Conservation (phyloP, 2,329 filamentous ascomycete species). For the Ceratocystis destructans region DNA sequence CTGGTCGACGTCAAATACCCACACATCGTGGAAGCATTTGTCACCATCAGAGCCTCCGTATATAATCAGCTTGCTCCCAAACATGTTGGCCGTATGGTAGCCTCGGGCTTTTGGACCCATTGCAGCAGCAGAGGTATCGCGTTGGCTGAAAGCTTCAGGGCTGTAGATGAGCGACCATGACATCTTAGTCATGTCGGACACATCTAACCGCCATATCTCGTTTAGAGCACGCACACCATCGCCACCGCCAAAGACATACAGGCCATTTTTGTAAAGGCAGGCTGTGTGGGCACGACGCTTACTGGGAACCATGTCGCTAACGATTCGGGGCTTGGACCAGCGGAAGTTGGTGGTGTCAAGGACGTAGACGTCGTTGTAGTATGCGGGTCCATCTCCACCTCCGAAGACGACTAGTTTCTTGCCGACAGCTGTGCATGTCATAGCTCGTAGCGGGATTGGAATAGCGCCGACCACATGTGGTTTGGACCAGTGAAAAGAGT, state of each 20-base stretch:
- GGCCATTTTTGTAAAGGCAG: conserved; percentile 56
- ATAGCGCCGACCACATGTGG: conserved; percentile 52
- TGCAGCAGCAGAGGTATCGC: conserved; percentile 15
- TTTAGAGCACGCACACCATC: conserved; percentile 57
- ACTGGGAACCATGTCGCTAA: conserved; percentile 44
- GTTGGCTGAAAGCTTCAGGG: conserved; percentile 27
- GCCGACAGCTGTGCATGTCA: conserved; percentile 58
- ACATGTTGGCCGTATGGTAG: conserved; percentile 62
- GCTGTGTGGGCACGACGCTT: conserved; percentile 54
- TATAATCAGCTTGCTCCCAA: conserved; percentile 57
- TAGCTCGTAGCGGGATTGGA: conserved; percentile 51
- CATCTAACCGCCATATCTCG: conserved; percentile 59
- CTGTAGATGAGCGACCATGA: conserved; percentile 51
- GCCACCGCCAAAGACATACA: conserved; percentile 59
- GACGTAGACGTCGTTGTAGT: conserved; percentile 60
- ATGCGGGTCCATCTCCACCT: conserved; percentile 54
- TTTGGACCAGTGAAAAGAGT: conserved; percentile 55
- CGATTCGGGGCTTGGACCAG: conserved; percentile 48
- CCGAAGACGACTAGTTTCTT: conserved; percentile 59
- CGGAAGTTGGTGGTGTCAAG: conserved; percentile 57
- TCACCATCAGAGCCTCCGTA: conserved; percentile 57
- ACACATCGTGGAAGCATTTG: conserved; percentile 60
- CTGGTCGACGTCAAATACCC: conserved; percentile 56
- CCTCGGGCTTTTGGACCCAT: conserved; percentile 45
- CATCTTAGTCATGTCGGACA: conserved; percentile 52